These are phyloP conservation scores for Suillus spraguei DNA, from an alignment of 768 basidiomycete species.

Conservation along the genomic window DNA sequence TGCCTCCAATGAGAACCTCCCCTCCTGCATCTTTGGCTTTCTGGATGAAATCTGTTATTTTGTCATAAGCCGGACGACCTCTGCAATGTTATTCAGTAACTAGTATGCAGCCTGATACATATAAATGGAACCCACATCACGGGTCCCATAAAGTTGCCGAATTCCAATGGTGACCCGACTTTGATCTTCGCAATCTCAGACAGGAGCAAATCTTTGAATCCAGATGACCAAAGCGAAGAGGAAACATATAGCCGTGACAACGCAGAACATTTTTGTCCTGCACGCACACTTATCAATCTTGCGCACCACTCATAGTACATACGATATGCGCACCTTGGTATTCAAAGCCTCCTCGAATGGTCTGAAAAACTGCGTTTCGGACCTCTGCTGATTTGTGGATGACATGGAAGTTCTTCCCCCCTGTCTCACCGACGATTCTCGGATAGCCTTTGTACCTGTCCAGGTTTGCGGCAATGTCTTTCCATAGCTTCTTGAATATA, in stretches of 20 bases:
- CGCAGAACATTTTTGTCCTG: no score
- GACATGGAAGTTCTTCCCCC: constrained; percentile 98
- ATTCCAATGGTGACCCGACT: constrained; percentile 77
- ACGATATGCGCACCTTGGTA: constrained; percentile 70
- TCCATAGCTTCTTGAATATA: constrained; percentile 96
- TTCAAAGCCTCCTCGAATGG: constrained; percentile 88
- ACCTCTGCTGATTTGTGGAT: constrained; percentile 88
- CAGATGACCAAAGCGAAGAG: neutral
- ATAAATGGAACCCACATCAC: constrained; percentile 69
- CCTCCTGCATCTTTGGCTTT: constrained; percentile 91
- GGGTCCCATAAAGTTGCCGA: constrained; percentile 90
- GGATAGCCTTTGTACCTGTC: constrained; percentile 90
- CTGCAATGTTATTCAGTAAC: constrained; percentile 38
- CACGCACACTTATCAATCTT: no score
- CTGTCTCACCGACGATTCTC: constrained; percentile 96
- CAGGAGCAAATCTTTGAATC: constrained; percentile 31
- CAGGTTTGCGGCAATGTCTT: constrained; percentile 87
- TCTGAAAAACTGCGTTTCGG: constrained; percentile 85
- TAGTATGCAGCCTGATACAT: neutral
- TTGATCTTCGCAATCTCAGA: constrained; percentile 81
- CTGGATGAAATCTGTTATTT: constrained; percentile 77
- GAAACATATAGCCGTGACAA: no score
- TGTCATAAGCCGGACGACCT: constrained; percentile 87
- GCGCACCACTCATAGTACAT: neutral
- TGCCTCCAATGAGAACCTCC: constrained; percentile 86